These are phyloP conservation scores for Leccinum aurantiacum DNA, from an alignment of 768 basidiomycete genomes.

Conservation along the genomic window DNA sequence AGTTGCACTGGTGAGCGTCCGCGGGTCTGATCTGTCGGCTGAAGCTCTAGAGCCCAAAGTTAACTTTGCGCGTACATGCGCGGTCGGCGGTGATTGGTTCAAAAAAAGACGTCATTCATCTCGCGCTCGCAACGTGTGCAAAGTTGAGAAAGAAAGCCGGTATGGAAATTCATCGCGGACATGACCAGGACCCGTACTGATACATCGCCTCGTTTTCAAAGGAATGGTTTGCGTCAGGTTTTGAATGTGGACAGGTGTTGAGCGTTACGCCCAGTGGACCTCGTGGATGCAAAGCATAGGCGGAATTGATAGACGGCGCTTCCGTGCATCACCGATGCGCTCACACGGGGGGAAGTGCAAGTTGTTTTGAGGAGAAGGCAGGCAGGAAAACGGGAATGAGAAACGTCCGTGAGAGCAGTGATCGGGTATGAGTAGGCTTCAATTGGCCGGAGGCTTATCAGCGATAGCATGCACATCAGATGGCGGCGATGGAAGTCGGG, in stretches of 20 bases:
- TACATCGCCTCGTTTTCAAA: constrained; percentile 29
- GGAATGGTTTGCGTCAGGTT: background rate
- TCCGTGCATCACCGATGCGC: constrained; percentile 87
- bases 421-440: constrained; percentile 46
- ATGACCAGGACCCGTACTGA: constrained; percentile 58
- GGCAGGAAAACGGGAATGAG: constrained; percentile 72
- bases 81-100: constrained; percentile 49
- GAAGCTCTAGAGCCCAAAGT: background rate
- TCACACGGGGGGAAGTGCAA: constrained; percentile 87
- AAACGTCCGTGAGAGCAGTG: constrained; percentile 61
- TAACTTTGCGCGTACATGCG: background rate
- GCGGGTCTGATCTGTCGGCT: background rate
- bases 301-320: constrained; percentile 55
- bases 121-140: constrained; percentile 84
- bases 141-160: constrained; percentile 71
- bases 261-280: constrained; percentile 11
- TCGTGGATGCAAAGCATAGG: constrained; percentile 52
- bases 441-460: background rate
- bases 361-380: constrained; percentile 74
- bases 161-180: constrained; percentile 91
- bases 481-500: constrained; percentile 49
- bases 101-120: constrained; percentile 90
- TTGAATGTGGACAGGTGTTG: background rate
- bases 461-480: constrained; percentile 35
- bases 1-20: constrained; percentile 72